Evolutionary conservation across 441 rosid species (phyloP), one percentile per base, ranked within the genome.

Genomic region (Viola pubescens): DNA sequence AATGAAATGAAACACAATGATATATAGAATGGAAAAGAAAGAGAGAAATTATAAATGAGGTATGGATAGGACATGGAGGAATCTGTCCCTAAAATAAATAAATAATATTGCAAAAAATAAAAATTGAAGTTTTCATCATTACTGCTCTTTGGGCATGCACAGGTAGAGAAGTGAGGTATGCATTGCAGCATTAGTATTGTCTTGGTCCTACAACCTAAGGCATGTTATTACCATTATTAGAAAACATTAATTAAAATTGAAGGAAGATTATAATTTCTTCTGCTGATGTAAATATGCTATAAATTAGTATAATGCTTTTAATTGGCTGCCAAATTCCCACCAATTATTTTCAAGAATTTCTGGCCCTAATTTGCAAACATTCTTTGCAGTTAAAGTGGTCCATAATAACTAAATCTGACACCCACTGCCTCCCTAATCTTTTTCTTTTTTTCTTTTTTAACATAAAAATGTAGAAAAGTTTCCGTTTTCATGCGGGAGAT

Each of bases 61-160:
- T 42, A 14, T 12, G 45, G 40, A 11, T 10, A 51, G 47, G 50
- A 43, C 42, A 40, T 7, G 56, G 37, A 6, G 61, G 73, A 65
- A 59, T 66, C 58, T 65, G 52, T 8, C 16, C 59, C 40, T 11
- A 16, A 42, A 58, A 44, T 48, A 59, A 52, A 37, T 37, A 53
- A 44, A 47, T 3, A 42, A 5, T 5, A 46, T 6, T 46, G 9
- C 3, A 46, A 46, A 10, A 5, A 10, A 46, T 1, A 10, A 46
- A 8, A 10, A 46, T 46, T 4, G 6, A 7, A 46, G 9, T 46
- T 46, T 46, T 3, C 0, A 8, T 9, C 49, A 46, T 46, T 12
- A 3, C n/a, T 9, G n/a, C 11, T 46, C 49, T 9, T 46, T 6
- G 9, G 49, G 49, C 46, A 46, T 46, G 11, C 49, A 46, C 46